Percentiles rank a stretch among this genome's conserved stretches.
These are phyloP conservation scores for Thelephora aurantiotincta DNA, from an alignment of 768 basidiomycete genomes.

Conservation along the genomic window DNA sequence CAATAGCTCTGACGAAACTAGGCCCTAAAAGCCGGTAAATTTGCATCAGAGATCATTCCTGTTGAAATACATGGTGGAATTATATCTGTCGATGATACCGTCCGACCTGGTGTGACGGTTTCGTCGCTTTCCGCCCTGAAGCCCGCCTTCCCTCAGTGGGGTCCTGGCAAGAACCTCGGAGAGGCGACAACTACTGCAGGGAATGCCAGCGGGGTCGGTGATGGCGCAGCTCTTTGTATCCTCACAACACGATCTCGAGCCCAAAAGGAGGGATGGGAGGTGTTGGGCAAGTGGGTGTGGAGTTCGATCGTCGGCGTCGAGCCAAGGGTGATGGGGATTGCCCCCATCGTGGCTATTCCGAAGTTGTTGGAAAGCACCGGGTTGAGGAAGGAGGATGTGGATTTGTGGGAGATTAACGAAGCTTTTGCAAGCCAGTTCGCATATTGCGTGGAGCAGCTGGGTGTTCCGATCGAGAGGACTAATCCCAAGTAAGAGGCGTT, in stretches of 20 bases:
- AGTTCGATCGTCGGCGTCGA: constrained; percentile 74
- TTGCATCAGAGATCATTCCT: constrained; percentile 83
- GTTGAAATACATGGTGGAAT: constrained; percentile 56
- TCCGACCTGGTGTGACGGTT: constrained; percentile 67
- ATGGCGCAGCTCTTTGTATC: constrained; percentile 81
- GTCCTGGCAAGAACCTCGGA: constrained; percentile 9
- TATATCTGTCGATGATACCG: constrained; percentile 73
- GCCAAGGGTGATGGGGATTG: constrained; percentile 68
- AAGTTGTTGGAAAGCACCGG: constrained; percentile 49
- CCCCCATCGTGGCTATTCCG: constrained; percentile 58
- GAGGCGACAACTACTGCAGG: constrained; percentile 61
- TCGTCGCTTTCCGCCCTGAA: constrained; percentile 71
- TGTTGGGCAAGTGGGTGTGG: constrained; percentile 75
- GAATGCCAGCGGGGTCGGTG: constrained; percentile 81
- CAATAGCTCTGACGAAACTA: constrained; percentile 11
- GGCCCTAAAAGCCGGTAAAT: constrained; percentile 59
- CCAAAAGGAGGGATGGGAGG: constrained; percentile 58
- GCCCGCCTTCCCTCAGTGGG: constrained; percentile 80
- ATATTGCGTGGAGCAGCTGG: constrained; percentile 76
- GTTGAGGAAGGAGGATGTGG: constrained; percentile 56
- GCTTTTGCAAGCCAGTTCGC: constrained; percentile 91
- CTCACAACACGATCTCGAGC: constrained; percentile 72
- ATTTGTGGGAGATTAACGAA: constrained; percentile 80
- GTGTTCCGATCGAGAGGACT: constrained; percentile 64
- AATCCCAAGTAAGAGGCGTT: constrained; percentile 58